Conservation (phyloP, 768 basidiomycete genomes). For the Suillus tomentosus region DNA sequence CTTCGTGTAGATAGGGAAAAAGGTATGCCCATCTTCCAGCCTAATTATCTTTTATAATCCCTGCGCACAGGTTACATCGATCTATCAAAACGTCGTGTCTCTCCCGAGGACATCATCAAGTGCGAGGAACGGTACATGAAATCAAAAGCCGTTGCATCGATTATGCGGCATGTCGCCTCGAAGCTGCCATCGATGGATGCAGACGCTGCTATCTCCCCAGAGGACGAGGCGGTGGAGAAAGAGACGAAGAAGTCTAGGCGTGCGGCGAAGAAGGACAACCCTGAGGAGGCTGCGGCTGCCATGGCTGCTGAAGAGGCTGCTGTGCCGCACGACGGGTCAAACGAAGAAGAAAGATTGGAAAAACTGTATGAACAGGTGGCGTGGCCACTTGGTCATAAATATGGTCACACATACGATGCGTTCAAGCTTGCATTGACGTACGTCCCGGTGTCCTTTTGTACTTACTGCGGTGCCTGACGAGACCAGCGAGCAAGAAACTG, state of each 20-base stretch:
- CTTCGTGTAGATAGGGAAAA: slow-evolving; percentile 99
- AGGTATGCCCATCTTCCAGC: slow-evolving; percentile 49
- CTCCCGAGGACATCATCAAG: slow-evolving; percentile 97
- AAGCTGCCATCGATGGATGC: slow-evolving; percentile 57
- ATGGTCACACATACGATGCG: slow-evolving; percentile 95
- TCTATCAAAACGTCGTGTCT: slow-evolving; percentile 96
- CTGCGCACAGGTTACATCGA: slow-evolving; percentile 85
- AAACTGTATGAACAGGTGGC: slow-evolving; percentile 86
- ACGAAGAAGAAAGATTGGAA: slow-evolving; percentile 82
- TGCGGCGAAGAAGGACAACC: slow-evolving; percentile 44
- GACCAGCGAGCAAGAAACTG: slow-evolving; percentile 68
- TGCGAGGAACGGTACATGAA: slow-evolving; percentile 99
- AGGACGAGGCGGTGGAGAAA: slow-evolving; percentile 44
- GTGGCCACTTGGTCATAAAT: slow-evolving; percentile 92
- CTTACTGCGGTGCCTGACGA: neutral
- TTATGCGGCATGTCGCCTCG: slow-evolving; percentile 88
- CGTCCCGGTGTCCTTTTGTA: slow-evolving; percentile 26
- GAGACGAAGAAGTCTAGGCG: slow-evolving; percentile 51
- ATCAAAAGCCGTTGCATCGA: slow-evolving; percentile 92
- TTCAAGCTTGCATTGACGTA: slow-evolving; percentile 97
- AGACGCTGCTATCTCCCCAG: slow-evolving; percentile 18
- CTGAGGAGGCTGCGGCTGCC: slow-evolving; percentile 45
- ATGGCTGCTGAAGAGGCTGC: slow-evolving; percentile 43
- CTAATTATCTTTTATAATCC: slow-evolving; percentile 3
- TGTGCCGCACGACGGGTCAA: slow-evolving; percentile 35